phyloP scores from a whole-genome alignment of 179 eudicot species.

The Beta lomatogona region DNA sequence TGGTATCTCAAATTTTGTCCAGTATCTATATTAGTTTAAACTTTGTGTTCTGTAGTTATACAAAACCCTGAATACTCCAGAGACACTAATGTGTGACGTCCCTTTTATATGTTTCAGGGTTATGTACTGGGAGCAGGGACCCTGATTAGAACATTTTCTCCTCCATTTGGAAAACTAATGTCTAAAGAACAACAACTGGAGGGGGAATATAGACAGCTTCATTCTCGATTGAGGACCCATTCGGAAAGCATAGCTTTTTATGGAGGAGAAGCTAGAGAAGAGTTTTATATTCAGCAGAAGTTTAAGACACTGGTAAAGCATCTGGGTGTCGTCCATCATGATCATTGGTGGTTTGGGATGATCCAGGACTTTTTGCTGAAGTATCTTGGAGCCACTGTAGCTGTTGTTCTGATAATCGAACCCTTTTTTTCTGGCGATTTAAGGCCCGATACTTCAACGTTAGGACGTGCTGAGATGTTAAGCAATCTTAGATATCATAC shows the following conservation, averaged over 20 bases:
- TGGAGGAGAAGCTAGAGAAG: constrained; percentile 95
- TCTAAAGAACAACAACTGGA: constrained; percentile 94
- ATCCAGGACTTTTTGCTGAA: constrained; percentile 93
- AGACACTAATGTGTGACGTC: constrained; percentile 15
- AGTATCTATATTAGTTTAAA: not conserved
- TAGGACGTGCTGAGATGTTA: constrained; percentile 98
- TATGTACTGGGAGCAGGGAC: constrained; percentile 95
- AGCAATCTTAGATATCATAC: constrained; percentile 98
- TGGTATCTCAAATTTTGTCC: constrained; percentile 51
- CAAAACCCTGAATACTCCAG: constrained; percentile 3
- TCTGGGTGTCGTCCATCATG: constrained; percentile 81
- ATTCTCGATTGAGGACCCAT: constrained; percentile 91
- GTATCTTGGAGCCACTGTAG: constrained; percentile 99
- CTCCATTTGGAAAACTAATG: constrained; percentile 92
- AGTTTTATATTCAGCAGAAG: constrained; percentile 83
- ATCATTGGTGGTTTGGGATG: constrained; percentile 99
- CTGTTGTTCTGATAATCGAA: constrained; percentile 92
- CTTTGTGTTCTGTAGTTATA: constrained; percentile 13
- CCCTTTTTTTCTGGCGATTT: constrained; percentile 93
- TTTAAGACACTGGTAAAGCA: constrained; percentile 78
- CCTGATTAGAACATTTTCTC: constrained; percentile 88
- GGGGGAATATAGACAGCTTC: constrained; percentile 97
- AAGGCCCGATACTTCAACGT: constrained; percentile 87
- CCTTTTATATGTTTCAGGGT: constrained; percentile 53
- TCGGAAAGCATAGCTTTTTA: constrained; percentile 97